Conservation (phyloP, 495 filamentous ascomycete species). For the Friedmanniomyces simplex region DNA sequence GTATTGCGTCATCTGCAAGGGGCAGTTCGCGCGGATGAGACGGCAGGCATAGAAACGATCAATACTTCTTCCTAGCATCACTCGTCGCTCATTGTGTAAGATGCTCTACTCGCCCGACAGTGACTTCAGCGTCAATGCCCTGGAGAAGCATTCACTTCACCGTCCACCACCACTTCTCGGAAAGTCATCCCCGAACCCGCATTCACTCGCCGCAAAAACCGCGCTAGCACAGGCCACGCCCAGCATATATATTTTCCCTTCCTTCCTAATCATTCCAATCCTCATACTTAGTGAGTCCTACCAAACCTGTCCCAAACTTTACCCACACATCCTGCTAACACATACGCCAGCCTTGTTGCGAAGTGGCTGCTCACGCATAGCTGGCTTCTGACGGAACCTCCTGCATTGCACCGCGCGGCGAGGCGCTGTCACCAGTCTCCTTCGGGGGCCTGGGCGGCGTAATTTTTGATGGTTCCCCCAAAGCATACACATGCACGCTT, state of each 20-base stretch:
- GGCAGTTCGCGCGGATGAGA: background rate
- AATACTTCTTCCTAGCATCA: no score
- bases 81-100: no score
- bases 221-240: background rate
- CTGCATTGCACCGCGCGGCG: conserved; percentile 20
- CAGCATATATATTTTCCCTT: background rate
- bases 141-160: no score
- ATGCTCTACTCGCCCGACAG: no score
- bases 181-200: background rate
- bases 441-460: conserved; percentile 9
- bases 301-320: no score
- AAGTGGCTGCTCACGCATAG: conserved; percentile 12
- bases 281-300: no score
- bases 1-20: background rate
- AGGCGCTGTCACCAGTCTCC: conserved; percentile 1
- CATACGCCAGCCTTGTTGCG: conserved; percentile 6
- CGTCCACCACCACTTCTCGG: background rate
- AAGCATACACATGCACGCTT: background rate
- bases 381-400: background rate
- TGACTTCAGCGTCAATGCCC: no score
- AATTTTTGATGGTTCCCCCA: conserved; percentile 8
- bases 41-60: background rate
- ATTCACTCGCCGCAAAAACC: background rate
- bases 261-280: conserved; percentile 6
- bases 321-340: background rate